Conservation (phyloP, 352 stramenopile species). For the Phytopythium cucurbitacearum region DNA sequence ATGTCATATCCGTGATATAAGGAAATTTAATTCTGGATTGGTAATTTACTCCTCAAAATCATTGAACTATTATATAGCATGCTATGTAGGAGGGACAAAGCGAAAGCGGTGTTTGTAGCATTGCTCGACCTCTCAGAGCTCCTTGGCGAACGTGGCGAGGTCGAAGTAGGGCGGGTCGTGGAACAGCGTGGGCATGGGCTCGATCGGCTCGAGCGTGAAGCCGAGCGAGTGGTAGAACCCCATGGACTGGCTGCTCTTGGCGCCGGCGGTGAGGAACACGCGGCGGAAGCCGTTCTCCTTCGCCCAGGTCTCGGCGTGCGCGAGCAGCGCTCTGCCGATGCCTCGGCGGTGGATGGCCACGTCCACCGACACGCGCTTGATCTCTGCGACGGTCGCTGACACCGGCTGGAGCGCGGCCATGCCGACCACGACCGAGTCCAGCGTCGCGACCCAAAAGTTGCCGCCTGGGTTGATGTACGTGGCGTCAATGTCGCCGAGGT, state of each 20-base stretch:
- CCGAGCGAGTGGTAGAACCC: constrained; percentile 11
- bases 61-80: too few relatives aligned
- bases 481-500: constrained; percentile 8
- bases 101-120: not conserved
- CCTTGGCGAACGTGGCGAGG: constrained; percentile 18
- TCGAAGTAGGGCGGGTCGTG: constrained; percentile 13
- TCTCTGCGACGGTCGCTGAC: constrained; percentile 5
- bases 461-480: constrained; percentile 13
- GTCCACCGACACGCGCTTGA: constrained; percentile 13
- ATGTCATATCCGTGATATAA: too few relatives aligned
- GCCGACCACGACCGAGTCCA: constrained; percentile 6
- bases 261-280: constrained; percentile 5
- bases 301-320: constrained; percentile 9
- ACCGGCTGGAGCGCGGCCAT: constrained; percentile 6
- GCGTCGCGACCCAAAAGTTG: constrained; percentile 16
- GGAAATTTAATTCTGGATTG: too few relatives aligned
- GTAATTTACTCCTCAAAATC: too few relatives aligned
- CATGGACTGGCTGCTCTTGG: constrained; percentile 8
- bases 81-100: too few relatives aligned
- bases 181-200: constrained; percentile 5
- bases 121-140: constrained; percentile 7
- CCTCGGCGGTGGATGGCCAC: constrained; percentile 5
- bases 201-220: constrained; percentile 1
- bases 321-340: constrained; percentile 6
- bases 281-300: not conserved